Evolutionary conservation across 306 rosid genomes (phyloP).

Genomic region (Cucumis sativus): Cucumber_9930_V3 NC_026660.2:205001-205500

Average conservation of each 20-base stretch:
- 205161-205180: neutral
- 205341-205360: constrained; percentile 93
- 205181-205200: neutral
- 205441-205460: constrained; percentile 73
- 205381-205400: constrained; percentile 97
- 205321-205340: neutral
- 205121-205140: constrained; percentile 39
- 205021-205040: constrained; percentile 43
- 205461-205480: constrained; percentile 28
- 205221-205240: neutral
- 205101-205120: constrained; percentile 99
- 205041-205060: constrained; percentile 91
- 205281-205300: constrained; percentile 2
- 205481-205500: neutral
- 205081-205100: constrained; percentile 88
- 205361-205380: constrained; percentile 95
- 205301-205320: neutral
- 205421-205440: constrained; percentile 83
- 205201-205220: neutral
- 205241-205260: neutral
- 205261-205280: neutral
- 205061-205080: constrained; percentile 82
- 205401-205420: constrained; percentile 86
- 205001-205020: neutral
- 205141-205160: neutral